Base-by-base conservation (phyloP, 163 green algal genomes). In the Smithsoniella earleae region DNA sequence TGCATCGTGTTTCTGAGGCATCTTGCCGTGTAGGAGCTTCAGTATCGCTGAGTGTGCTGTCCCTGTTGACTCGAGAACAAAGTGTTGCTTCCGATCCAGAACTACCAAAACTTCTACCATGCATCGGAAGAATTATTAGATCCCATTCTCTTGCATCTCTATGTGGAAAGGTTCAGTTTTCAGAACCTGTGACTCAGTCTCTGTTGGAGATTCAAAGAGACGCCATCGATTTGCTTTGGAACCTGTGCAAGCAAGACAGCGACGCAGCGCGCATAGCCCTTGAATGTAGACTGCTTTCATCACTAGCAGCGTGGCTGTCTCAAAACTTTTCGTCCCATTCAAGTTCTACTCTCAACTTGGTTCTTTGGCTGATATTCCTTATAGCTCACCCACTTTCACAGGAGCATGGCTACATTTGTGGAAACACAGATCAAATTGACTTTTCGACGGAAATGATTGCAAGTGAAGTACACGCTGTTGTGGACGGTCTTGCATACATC, bases 171-270 rank as follows among this genome's bases (percentile, higher is more conserved):
- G 13, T 25, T 6, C 25, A 64, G 31, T 25, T 25, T 6, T 6
- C 6, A 27, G 6, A 27, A 6, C 0, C 13, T 1, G 13, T 13
- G 1, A 18, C 33, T 64, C 49, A 64, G n/a, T 10, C 31, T 64
- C 49, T 27, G 33, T 25, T 10, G 13, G 49, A 64, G 8, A 27
- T 64, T 64, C 49, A 64, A 10, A 64, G 33, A 36, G 58, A 69
- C 43, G 58, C 58, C 4, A 4, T 69, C 27, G 58, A 69, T 30
- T n/a, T 69, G 16, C 4, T 69, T 30, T 69, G 58, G 58, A 69
- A 69, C 58, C 6, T 69, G 4, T 69, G 58, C 58, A 69, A 3
- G 8, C 25, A 37, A 0, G 58, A 16, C 27, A 16, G 43, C 5
- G 58, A 69, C 20, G 58, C 58, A n/a, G 25, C 20, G 18, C 10